Base-by-base conservation (phyloP, 495 filamentous ascomycete species). In the Endocarpon pusillum region DNA sequence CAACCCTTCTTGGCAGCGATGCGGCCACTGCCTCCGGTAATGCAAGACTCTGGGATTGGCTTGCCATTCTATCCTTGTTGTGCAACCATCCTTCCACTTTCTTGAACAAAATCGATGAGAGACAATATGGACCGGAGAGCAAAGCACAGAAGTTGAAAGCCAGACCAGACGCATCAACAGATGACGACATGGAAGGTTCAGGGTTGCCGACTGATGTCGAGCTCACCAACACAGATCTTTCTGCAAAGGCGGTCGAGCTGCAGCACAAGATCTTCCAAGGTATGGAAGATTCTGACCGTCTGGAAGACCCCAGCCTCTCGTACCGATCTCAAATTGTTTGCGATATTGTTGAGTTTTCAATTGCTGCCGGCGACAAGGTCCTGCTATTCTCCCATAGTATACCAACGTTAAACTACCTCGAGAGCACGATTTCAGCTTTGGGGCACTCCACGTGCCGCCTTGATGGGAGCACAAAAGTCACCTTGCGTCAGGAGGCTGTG, bases 21-120 rank as follows among this genome's bases (percentile, higher is more conserved):
- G 38, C 31, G 15, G 43, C 22, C 4, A 35, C 26, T 5, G 46
- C 54, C 14, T 31, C 51, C 15, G 27, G 34, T 1, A 38, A 39
- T 38, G 27, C 52, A 3, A 53, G 37, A 1, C 21, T 71, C 11
- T 64, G 59, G 58, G 50, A 48, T 17, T 80, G 60, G 71, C 51
- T 74, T 8, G 53, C 35, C 1, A 47, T 69, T 17, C 55, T 93
- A 7, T 57, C 57, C 4, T 50, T 82, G 6, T 71, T 87, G 24
- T 81, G 81, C 42, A 80, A 78, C 31, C 86, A 93, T 50, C 86
- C 86, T 0, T 43, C 47, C 1, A 63, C 70, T 19, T 81, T 85
- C 42, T 53, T 60, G 14, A 53, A 64, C 8, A 75, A 71, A 38
- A 48, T 82, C 3, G 35, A 48, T 32, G 5, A 37, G 39, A 39